Evolutionary conservation across 257 asterid species (phyloP), one percentile per base, ranked within the genome.

Genomic region (Nyctanthes arbortristis): DNA sequence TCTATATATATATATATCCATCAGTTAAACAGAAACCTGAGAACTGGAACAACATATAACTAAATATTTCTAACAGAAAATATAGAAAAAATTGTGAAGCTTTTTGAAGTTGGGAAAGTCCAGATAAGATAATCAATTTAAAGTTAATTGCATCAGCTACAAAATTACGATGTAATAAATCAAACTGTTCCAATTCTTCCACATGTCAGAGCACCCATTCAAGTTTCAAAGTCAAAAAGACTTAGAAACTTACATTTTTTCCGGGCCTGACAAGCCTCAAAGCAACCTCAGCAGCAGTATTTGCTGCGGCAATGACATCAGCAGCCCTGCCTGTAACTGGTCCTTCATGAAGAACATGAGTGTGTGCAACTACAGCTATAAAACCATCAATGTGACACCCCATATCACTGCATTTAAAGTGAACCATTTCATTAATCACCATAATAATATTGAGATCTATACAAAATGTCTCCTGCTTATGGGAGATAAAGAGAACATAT

Each of bases 381-480:
- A 90, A 93, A 2, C 98, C 98, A 88, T 93, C 98, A 45, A 93
- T 90, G 77, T 93, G 98, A 79, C 97, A 93, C 60, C 98, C 98
- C 93, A 90, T 81, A 79, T 93, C 98, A 72, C 98, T 93, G 92
- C 76, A 85, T 33, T 58, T 27, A 57, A 58, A 62, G 59, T 66
- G 31, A 70, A 64, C 18, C 34, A 27, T 33, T 71, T 57, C 40
- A 30, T 27, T 56, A 28, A 60, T 52, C 29, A 4, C 29, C 65
- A 75, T 31, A 25, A 52, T 24, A 49, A 64, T 20, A 7, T 20
- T 7, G 2, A 4, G 58, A 49, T 13, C 6, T 4, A 18, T 9
- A 30, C 14, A 20, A 10, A 52, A 52, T 8, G 59, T 52, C 59
- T 4, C 6, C 3, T 68, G 47, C 28, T 57, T 55, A 34, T 54